Base-by-base conservation (phyloP, 805 yeast species). In the Candida vartiovaarae region DNA sequence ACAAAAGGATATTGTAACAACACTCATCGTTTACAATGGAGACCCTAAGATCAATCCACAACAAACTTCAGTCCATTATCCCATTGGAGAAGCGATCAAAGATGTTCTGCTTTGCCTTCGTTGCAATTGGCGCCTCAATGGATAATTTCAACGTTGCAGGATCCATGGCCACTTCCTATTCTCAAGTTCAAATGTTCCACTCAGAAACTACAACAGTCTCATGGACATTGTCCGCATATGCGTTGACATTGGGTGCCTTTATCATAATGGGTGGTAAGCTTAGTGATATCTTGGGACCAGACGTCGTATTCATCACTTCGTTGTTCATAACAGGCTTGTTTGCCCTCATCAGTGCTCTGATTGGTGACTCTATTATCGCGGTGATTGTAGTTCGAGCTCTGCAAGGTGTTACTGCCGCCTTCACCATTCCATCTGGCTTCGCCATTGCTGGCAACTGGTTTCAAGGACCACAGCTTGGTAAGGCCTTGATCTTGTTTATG, bases 371-470 rank as follows among this genome's bases (percentile, higher is more conserved):
- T 1, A 49, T 57, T 39, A 65, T 59, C 36, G 69, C 58, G 1
- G 52, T 72, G 40, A 66, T 70, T 40, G 64, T 71, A 0, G 62
- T 72, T 40, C 58, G 76, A 49, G 73, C 75, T 2, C 40, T 72
- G 1, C 76, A 71, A 50, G 76, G 76, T 9, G 51, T 70, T 6
- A 61, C 67, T 15, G 76, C 68, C 2, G 65, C 75, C 1, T 61
- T 66, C 5, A 44, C 67, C 8, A 55, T 72, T 15, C 76, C 76
- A 2, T 54, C 64, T 7, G 55, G 64, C 4, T 64, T 60, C 39
- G 65, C 68, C 0, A 39, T 67, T 9, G 58, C 65, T 5, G 65
- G 64, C 0, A 47, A 56, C 36, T 53, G 59, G 26, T 65, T 60
- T 41, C 40, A 48, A 5, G 68, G 63, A 1, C 52, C 56, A 28